Evolutionary conservation across 805 yeast species (phyloP), one percentile per base, ranked within the genome.

Genomic region (Barnettozyma siamensis): DNA sequence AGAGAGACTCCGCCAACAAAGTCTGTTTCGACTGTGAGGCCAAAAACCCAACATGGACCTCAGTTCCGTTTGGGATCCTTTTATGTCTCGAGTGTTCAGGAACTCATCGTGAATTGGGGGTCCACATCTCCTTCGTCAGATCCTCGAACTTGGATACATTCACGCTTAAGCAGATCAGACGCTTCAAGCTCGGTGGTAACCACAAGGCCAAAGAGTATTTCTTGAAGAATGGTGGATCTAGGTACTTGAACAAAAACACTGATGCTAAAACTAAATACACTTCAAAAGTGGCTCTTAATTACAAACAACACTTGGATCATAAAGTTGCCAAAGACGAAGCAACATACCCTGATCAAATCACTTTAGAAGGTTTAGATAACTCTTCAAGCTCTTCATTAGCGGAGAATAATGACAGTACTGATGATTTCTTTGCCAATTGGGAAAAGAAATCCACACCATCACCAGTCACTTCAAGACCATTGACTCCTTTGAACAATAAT

Each of bases 21-120:
- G 77, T 72, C 30, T 93, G 99, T 66, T 91, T 93, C 65, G 99
- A 93, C 61, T 93, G 99, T 64, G 76, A 83, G 40, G 85, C 89
- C 54, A 88, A 85, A 59, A 89, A 89, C 62, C 98, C 99, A 29
- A 88, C 98, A 0, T 93, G 99, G 99, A 87, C 99, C 4, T 91
- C 98, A 12, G 88, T 91, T 41, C 96, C 98, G 12, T 91, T 87
- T 64, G 99, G 97, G 42, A 85, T 89, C 39, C 76, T 89, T 60
- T 67, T 93, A 44, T 93, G 99, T 69, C 73, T 89, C 46, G 95
- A 93, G 62, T 93, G 99, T 64, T 85, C 96, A 40, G 89, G 98
- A 4, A 88, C 84, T 39, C 99, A 93, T 69, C 78, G 99, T 64
- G 88, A 88, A 62, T 65, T 93, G 66, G 99, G 99, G 45, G 97